Base-by-base conservation (phyloP, 148 eudicot genomes). In the Vaccinium vitisidaea region DNA sequence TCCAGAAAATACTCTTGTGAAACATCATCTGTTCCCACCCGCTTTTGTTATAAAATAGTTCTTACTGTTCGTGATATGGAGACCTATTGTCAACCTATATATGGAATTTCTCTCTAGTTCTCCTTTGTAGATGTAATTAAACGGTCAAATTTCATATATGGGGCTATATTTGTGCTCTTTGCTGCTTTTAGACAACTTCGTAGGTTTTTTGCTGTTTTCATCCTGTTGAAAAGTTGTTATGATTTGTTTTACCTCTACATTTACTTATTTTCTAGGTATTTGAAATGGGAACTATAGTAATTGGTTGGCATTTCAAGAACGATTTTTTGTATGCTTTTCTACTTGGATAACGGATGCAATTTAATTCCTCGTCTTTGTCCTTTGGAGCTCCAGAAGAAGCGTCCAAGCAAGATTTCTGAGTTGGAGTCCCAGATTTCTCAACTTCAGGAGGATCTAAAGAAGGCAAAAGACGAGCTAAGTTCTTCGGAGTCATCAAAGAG, bases 381-480 rank as follows among this genome's bases (percentile, higher is more conserved):
- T 49, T 86, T 56, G 30, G 55, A 54, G 54, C 79, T 80, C 58
- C 89, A 96, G 94, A 92, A 89, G 85, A 94, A 88, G 85, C 95
- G 90, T 4, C 91, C 92, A 43, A 91, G 91, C 90, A 92, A 87
- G 88, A 81, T 88, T 84, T 87, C 92, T 69, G 99, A 92, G 84
- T 73, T 96, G 76, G 97, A 96, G 86, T 87, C 92, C 80, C 98
- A 89, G 87, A 90, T 96, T 82, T 88, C 95, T 71, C 92, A 96
- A 88, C 99, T 96, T 61, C 88, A 92, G 87, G 92, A 89, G 74
- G 98, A 94, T 78, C 90, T 95, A 48, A 92, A 89, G 82, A 91
- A 82, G 74, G 92, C 87, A 75, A 95, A 92, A 86, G 96, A 94
- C 59, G 91, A 94, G 87, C 86, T 95, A 76, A 58, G 70, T 74